phyloP scores from a whole-genome alignment of 768 basidiomycete genomes.

The Gymnopilus junonius region DNA sequence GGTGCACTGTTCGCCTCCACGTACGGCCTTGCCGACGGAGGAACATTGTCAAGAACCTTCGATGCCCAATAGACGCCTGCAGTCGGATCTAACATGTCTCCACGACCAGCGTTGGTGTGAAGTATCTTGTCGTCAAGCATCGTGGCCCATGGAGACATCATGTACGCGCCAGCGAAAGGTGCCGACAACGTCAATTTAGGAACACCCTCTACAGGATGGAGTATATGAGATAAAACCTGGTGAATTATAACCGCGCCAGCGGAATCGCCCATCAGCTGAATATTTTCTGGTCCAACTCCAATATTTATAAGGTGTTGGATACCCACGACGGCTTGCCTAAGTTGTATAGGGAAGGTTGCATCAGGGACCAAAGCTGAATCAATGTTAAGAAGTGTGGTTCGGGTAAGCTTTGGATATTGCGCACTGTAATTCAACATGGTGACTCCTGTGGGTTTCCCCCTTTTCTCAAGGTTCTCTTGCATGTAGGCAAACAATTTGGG shows the following conservation, averaged over 20 bases:
- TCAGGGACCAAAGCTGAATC: conserved; percentile 39
- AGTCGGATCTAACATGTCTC: conserved; percentile 21
- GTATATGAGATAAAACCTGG: conserved; percentile 40
- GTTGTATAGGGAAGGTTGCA: conserved; percentile 37
- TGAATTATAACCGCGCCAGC: conserved; percentile 43
- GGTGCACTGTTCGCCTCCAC: conserved; percentile 28
- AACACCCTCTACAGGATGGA: conserved; percentile 37
- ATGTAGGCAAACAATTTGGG: conserved; percentile 27
- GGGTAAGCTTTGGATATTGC: not conserved
- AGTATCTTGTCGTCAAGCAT: conserved; percentile 25
- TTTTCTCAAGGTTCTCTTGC: conserved; percentile 17
- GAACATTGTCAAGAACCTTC: conserved; percentile 16
- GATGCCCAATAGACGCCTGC: conserved; percentile 18
- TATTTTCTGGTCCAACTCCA: conserved; percentile 34
- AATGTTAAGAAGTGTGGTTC: no score
- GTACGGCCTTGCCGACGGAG: conserved; percentile 19
- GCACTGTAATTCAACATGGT: conserved; percentile 22
- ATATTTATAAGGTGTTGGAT: conserved; percentile 35
- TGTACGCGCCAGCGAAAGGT: conserved; percentile 34
- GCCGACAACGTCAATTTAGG: conserved; percentile 24
- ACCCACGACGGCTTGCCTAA: conserved; percentile 33
- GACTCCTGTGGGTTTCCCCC: conserved; percentile 17
- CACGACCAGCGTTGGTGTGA: conserved; percentile 10
- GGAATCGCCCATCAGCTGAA: conserved; percentile 42
- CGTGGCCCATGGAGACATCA: conserved; percentile 46